phyloP scores from a whole-genome alignment of 2,329 filamentous ascomycete species.

The Aaosphaeria arxii region DNA sequence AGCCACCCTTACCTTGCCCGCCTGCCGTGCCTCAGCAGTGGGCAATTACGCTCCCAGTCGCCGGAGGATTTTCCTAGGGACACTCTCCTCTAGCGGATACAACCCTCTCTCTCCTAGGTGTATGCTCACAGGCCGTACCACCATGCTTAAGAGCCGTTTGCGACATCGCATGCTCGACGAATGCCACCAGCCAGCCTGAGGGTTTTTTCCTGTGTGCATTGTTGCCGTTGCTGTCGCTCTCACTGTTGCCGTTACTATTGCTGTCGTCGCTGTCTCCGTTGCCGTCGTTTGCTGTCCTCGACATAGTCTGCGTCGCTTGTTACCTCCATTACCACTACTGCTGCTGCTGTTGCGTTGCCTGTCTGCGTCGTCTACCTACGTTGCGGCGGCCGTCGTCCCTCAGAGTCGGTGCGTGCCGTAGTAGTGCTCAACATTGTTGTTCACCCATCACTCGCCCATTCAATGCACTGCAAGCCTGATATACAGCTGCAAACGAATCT shows the following conservation, averaged over 20 bases:
- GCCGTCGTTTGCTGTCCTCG: no score
- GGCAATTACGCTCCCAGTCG: slow-evolving; percentile 18
- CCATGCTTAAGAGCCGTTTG: slow-evolving; percentile 37
- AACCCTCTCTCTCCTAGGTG: slow-evolving; percentile 28
- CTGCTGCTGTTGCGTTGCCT: no score
- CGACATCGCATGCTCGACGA: slow-evolving; percentile 33
- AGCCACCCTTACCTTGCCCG: slow-evolving; percentile 26
- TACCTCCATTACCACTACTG: no score
- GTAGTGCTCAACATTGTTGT: no score
- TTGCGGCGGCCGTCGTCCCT: no score
- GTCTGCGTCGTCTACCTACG: no score
- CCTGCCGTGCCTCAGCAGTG: slow-evolving; percentile 26
- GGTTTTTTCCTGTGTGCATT: slow-evolving; percentile 19
- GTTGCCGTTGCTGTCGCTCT: slow-evolving; percentile 12
- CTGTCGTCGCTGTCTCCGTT: no score
- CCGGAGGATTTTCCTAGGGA: slow-evolving; percentile 28
- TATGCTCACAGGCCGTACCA: slow-evolving; percentile 35
- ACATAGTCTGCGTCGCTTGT: no score
- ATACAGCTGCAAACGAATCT: slow-evolving; percentile 8
- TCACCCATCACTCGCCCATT: no score
- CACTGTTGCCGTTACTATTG: slow-evolving; percentile 3
- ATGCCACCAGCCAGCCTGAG: slow-evolving; percentile 33
- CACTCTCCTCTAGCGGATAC: slow-evolving; percentile 36
- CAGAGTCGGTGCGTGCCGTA: no score
- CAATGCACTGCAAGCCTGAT: slow-evolving; percentile 14